Base-by-base conservation (phyloP, 108 stramenopile genomes). In the Cyclostephanos invisitatus region DNA sequence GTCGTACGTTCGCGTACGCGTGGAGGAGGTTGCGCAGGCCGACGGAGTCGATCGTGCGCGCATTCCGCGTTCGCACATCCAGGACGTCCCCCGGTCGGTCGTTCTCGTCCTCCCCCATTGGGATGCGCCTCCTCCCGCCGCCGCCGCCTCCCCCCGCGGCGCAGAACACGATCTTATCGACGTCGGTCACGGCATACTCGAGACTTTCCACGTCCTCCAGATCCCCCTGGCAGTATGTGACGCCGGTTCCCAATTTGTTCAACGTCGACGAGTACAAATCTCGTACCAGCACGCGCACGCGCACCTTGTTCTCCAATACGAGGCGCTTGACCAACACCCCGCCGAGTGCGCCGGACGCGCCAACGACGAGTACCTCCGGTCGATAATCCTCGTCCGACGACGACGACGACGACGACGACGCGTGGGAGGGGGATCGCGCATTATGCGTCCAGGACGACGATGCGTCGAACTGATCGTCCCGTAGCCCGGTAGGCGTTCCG, bases 171-270 rank as follows among this genome's bases (percentile, higher is more conserved):
- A 94, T 93, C 68, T 96, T 96, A 76, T 96, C 96, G 0, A 95
- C 89, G 75, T 95, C 96, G 20, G 94, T 94, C 35, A 96, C 77
- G 0, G 96, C 92, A 70, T 95, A 94, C 58, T 93, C 94, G 54
- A 96, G 80, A 78, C 91, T 92, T 66, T 92, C 90, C 63, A 91
- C 77, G 73, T 95, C 86, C 10, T 62, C 46, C 54, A 97, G 78
- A 72, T 96, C 94, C 6, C 96, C 96, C 67, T 94, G 90, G 72
- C 93, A 91, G 75, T 96, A 97, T 11, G 86, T 91, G 0, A 95
- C 96, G 44, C 93, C 93, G 0, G 93, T 93, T 2, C 94, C 94
- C 66, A 95, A 70, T 57, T 92, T 71, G 58, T 95, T 91, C 51
- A 97, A 63, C 5, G 96, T 96, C 37, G 73, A 63, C 4, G 93